Evolutionary conservation across 225 moss, liverwort and hornwort genomes (phyloP).

Genomic region (Rhytidiadelphus loreus): DNA sequence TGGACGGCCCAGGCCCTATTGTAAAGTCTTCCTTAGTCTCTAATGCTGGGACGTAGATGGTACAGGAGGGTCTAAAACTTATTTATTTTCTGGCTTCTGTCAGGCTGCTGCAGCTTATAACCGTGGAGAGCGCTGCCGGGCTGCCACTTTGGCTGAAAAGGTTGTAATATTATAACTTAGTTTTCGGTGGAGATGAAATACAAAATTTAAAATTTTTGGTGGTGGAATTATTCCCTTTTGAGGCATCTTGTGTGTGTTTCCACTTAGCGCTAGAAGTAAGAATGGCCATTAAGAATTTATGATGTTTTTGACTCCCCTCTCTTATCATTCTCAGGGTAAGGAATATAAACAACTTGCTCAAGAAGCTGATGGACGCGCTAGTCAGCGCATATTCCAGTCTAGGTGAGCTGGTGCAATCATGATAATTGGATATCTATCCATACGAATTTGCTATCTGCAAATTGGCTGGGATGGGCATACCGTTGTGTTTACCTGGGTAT

Average conservation of each 20-base stretch:
- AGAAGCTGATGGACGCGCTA: slow-evolving; percentile 57
- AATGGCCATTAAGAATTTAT: not conserved
- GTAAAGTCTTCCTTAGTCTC: not conserved
- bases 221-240: not conserved
- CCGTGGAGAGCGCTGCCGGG: slow-evolving; percentile 57
- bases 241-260: not conserved
- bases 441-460: not conserved
- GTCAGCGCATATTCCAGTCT: slow-evolving; percentile 52
- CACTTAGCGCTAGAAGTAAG: not conserved
- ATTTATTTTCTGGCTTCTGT: not conserved
- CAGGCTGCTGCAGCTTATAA: slow-evolving; percentile 72
- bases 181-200: not conserved
- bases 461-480: not conserved
- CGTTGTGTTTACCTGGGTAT: not conserved
- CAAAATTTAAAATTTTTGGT: not conserved
- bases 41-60: not conserved
- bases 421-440: not conserved
- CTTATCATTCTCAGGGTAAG: slow-evolving; percentile 36
- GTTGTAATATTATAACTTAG: not conserved
- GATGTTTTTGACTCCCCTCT: not conserved
- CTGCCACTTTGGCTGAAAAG: slow-evolving; percentile 52
- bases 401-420: slow-evolving; percentile 24
- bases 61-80: not conserved
- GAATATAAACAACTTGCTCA: slow-evolving; percentile 41
- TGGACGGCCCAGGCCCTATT: not conserved